Evolutionary conservation across 768 basidiomycete species (phyloP).

Genomic region (Rhodotorula taiwanensis): DNA sequence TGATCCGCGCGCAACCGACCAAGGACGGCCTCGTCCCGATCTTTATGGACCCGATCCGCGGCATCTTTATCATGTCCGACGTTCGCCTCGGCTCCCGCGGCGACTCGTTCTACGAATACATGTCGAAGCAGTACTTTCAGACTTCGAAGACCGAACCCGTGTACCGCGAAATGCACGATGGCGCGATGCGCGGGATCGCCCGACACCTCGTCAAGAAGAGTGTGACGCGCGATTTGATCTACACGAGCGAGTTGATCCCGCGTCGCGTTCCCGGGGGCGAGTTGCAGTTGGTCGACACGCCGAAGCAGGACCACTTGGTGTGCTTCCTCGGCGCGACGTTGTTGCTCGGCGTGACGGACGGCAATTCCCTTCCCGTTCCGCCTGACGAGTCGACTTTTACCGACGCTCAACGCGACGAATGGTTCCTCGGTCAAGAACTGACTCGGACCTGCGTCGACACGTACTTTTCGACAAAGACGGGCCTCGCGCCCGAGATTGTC

Average conservation of each 20-base stretch:
- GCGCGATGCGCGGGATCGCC: slow-evolving; percentile 75
- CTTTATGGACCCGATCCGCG: slow-evolving; percentile 58
- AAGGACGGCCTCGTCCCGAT: slow-evolving; percentile 75
- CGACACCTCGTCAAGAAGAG: slow-evolving; percentile 62
- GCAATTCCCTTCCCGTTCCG: slow-evolving; percentile 5
- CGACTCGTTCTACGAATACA: slow-evolving; percentile 78
- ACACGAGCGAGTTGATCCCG: slow-evolving; percentile 76
- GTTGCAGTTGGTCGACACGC: slow-evolving; percentile 17
- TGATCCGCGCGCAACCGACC: slow-evolving; percentile 58
- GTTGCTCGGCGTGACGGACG: slow-evolving; percentile 70
- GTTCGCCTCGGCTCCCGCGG: slow-evolving; percentile 86
- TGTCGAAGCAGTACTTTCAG: slow-evolving; percentile 69
- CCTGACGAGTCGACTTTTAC: slow-evolving; percentile 46
- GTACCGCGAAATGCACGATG: slow-evolving; percentile 84
- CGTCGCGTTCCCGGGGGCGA: slow-evolving; percentile 45
- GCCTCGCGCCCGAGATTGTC: slow-evolving; percentile 52
- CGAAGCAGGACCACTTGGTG: slow-evolving; percentile 78
- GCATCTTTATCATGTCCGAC: slow-evolving; percentile 58
- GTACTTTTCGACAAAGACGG: slow-evolving; percentile 38
- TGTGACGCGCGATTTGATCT: slow-evolving; percentile 56
- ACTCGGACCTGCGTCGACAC: slow-evolving; percentile 82
- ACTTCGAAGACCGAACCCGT: slow-evolving; percentile 62
- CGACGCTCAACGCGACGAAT: slow-evolving; percentile 62
- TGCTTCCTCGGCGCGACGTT: slow-evolving; percentile 91
- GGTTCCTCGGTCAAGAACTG: slow-evolving; percentile 71